Base-by-base conservation (phyloP, 345 rosid species). In the Populus pruinosa region DNA sequence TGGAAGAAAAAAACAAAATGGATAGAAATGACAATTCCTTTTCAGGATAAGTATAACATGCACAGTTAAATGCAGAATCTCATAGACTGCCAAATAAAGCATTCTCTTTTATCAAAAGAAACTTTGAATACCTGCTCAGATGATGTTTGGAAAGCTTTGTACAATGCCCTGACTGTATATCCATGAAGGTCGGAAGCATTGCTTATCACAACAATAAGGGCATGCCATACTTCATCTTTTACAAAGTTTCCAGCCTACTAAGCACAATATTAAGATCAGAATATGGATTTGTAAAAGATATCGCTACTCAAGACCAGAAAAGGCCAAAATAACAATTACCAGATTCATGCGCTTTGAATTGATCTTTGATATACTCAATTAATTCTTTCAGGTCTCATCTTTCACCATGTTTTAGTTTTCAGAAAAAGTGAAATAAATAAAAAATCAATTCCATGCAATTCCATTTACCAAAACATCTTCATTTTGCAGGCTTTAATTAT, bases 161-260 rank as follows among this genome's bases (percentile, higher is more conserved):
- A 93, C 69, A 96, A 81, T 2, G 92, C 94, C 86, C 99, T 90
- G 77, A 92, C 97, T 47, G 94, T 85, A 83, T 93, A 96, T 77
- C 98, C 99, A 83, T 96, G 99, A 78, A 96, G 94, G 75, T 92
- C 99, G 72, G 98, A 79, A 73, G 98, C 97, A 86, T 92, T 96
- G 89, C 94, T 91, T 83, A 96, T 92, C 75, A 90, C 95, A 82
- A 94, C 97, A 82, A 96, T 85, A 79, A 96, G 96, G 72, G 91
- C 95, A 86, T 94, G 92, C 94, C 99, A 96, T 36, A 94, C 98
- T 83, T 96, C 99, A 90, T 92, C 97, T 84, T 94, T 96, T 71
- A 96, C 98, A 85, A 92, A 92, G 84, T 89, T 91, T 86, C 99
- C 98, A 89, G 99, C 97, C 99, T 96, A 84, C 88, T 77, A 89